A percentile compares a stretch with the other conserved stretches of the same genome.
phyloP scores from a whole-genome alignment of 225 moss, liverwort and hornwort genomes.

The Thuidium tamariscinum region DNA sequence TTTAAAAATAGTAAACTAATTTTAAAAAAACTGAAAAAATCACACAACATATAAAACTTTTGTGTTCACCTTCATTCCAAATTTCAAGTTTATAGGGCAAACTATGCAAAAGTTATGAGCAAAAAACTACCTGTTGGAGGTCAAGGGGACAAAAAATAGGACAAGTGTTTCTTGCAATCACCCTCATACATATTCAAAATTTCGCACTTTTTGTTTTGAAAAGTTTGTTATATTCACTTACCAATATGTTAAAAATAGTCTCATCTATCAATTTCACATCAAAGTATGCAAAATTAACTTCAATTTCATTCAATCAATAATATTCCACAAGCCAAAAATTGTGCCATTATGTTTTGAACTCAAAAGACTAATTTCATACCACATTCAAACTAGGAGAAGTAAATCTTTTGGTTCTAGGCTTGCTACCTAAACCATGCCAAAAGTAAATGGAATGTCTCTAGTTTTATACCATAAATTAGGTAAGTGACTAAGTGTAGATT shows the following conservation, averaged over 20 bases:
- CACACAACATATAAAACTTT: too few species aligned
- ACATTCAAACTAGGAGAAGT: not conserved
- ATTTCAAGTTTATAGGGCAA: too few species aligned
- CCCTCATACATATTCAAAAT: not conserved
- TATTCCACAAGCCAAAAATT: not conserved
- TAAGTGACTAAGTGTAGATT: not conserved
- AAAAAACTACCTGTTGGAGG: too few species aligned
- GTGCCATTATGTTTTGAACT: not conserved
- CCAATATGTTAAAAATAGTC: not conserved
- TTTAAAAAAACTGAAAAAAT: too few species aligned
- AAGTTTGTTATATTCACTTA: not conserved
- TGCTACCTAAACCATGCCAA: too few species aligned
- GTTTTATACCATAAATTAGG: not conserved
- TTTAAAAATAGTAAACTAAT: too few species aligned
- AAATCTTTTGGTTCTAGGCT: not conserved
- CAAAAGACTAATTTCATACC: not conserved
- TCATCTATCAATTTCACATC: not conserved
- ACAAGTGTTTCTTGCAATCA: too few species aligned
- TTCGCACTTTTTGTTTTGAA: not conserved
- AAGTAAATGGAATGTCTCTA: not conserved
- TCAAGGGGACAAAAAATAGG: too few species aligned
- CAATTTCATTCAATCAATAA: accelerated
- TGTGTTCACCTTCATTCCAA: too few species aligned
- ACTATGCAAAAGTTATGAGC: too few species aligned
- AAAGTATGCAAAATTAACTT: not conserved